Evolutionary conservation across 2,329 filamentous ascomycete genomes (phyloP).

Genomic region (Aspergillus brasiliensis): DNA sequence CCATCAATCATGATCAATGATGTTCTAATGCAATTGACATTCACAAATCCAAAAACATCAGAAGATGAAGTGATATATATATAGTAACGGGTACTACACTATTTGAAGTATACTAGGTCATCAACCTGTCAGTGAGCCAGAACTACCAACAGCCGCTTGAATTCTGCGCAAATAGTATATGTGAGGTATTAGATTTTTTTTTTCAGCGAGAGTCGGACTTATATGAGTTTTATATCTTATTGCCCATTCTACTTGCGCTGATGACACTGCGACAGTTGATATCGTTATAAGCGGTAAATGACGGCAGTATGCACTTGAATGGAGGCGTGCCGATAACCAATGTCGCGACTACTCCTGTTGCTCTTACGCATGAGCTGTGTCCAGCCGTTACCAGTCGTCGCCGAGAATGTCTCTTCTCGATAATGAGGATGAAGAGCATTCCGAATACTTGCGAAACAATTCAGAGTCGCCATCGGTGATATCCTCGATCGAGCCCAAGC

Average conservation of each 20-base stretch:
- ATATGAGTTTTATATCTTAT: neutral
- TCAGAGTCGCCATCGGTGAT: slow-evolving; percentile 10
- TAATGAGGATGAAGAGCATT: slow-evolving; percentile 5
- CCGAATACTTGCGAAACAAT: slow-evolving; percentile 8
- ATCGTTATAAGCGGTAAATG: neutral
- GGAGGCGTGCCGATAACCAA: neutral
- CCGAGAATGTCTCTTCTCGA: slow-evolving; percentile 17
- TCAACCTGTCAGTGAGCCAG: too few species aligned
- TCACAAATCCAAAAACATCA: too few species aligned
- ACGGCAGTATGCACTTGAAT: neutral
- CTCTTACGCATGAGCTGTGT: neutral
- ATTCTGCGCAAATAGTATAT: too few species aligned
- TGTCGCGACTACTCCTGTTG: neutral
- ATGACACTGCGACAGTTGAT: neutral
- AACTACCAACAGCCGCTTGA: too few species aligned
- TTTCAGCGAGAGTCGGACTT: too few species aligned
- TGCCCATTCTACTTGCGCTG: too few species aligned
- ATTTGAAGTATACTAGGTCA: too few species aligned
- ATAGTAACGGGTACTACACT: too few species aligned
- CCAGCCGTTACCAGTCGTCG: neutral
- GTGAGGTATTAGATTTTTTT: too few species aligned
- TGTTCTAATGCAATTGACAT: too few species aligned
- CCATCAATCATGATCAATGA: too few species aligned
- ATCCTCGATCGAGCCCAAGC: slow-evolving; percentile 32
- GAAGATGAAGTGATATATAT: too few species aligned